Percentiles rank a stretch among this genome's conserved stretches.
phyloP scores from a whole-genome alignment of 169 alveolate species.

The Cryptosporidium canis region DNA sequence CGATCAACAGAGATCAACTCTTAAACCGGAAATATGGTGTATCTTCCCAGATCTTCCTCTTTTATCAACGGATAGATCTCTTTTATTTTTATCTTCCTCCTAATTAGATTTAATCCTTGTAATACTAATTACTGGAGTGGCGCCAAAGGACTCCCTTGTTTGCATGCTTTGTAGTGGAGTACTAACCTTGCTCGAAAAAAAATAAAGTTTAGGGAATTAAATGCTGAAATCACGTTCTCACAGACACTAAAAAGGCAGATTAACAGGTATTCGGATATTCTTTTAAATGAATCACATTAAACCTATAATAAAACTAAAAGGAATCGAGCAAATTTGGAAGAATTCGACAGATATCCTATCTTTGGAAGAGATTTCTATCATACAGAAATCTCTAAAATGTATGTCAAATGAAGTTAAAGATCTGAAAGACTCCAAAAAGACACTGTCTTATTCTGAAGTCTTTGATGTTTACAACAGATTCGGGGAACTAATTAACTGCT shows the following conservation, averaged over 20 bases:
- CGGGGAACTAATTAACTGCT: slow-evolving; percentile 4
- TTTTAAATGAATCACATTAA: slow-evolving; percentile 1
- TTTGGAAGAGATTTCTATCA: slow-evolving; percentile 4
- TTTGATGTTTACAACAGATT: neutral
- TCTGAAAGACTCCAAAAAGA: slow-evolving; percentile 19
- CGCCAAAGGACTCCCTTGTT: slow-evolving; percentile 46
- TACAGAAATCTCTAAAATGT: slow-evolving; percentile 28
- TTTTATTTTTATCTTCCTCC: neutral
- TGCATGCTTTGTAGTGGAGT: slow-evolving; percentile 17
- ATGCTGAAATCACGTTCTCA: too few species aligned
- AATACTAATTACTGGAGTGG: slow-evolving; percentile 27
- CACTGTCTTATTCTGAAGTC: neutral
- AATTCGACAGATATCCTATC: slow-evolving; percentile 13
- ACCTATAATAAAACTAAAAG: slow-evolving; percentile 7
- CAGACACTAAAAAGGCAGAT: neutral
- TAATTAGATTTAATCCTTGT: slow-evolving; percentile 1
- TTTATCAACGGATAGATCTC: neutral
- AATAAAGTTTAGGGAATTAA: neutral
- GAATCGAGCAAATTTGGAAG: slow-evolving; percentile 38
- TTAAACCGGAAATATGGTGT: neutral
- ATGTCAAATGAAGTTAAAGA: slow-evolving; percentile 34
- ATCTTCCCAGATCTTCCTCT: neutral
- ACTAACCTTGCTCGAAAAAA: neutral
- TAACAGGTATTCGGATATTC: neutral
- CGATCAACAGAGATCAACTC: neutral